Evolutionary conservation across 306 rosid species (phyloP).

Genomic region (Astragalus glycyphyllos): DNA sequence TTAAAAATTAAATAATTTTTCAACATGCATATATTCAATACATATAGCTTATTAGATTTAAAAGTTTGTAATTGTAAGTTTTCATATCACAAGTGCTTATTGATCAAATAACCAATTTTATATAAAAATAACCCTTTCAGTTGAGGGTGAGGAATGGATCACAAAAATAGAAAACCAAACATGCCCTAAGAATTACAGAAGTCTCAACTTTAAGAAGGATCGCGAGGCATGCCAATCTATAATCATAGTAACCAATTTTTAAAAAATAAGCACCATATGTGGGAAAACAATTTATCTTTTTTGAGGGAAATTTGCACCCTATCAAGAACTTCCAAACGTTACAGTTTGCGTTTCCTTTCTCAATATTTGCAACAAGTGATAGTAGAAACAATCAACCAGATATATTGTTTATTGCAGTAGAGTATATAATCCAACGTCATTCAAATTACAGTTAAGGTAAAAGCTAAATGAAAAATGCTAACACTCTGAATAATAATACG

Average conservation of each 20-base stretch:
- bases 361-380: conserved; percentile 29
- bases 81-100: background rate
- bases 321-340: background rate
- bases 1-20: no score
- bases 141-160: background rate
- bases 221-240: background rate
- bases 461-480: conserved; percentile 27
- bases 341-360: background rate
- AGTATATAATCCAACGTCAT: conserved; percentile 22
- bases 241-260: background rate
- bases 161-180: background rate
- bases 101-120: background rate
- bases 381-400: background rate
- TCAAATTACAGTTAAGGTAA: conserved; percentile 31
- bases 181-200: background rate
- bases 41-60: background rate
- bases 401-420: conserved; percentile 21
- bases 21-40: no score
- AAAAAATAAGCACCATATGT: background rate
- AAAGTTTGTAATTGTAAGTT: background rate
- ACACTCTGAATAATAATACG: conserved; percentile 25
- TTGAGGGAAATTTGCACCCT: background rate
- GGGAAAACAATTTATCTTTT: background rate
- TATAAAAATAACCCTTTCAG: background rate
- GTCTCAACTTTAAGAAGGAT: background rate